Evolutionary conservation across 1,139 yeast species (phyloP), one percentile per base, ranked within the genome.

Genomic region (Debaryomyces sp.): DNA sequence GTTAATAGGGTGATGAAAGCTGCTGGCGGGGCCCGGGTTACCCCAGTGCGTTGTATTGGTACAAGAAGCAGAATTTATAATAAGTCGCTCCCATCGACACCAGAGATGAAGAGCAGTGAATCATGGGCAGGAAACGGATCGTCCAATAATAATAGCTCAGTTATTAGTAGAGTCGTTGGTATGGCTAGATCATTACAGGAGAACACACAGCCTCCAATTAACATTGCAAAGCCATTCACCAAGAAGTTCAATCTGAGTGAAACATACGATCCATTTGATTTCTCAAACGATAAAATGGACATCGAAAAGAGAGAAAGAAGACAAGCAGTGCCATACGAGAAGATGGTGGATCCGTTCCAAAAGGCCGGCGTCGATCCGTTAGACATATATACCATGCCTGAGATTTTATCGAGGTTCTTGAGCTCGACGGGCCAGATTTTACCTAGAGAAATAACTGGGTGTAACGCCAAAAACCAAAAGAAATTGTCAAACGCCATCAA

Each of bases 181-280:
- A 63, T 70, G 57, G 67, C 77, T 43, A 64, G 64, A 50, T 57
- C 59, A 24, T 58, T 72, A 24, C 66, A 60, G 42, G 59, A 60
- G 24, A 50, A 46, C n/a, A 50, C 49, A 13, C 56, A 57, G 41
- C 63, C 68, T 10, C 70, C 73, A 8, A 53, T 66, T 18, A 55
- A 58, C 23, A 59, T 69, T 21, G 58, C 58, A 37, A 48, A 50
- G 13, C 33, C 44, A 27, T 73, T 78, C 55, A 66, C 75, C 33
- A 75, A 70, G 53, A 66, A 63, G 43, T 80, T 82, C 58, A 63
- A 62, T 10, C 61, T 64, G 5, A 80, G 79, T 30, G 70, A 75
- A 2, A 74, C 78, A 1, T 86, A 87, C 60, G 89, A 85, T 56
- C 92, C 95, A 44, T 87, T 85, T 68, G 92, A 87, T 66, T 86